phyloP scores from a whole-genome alignment of 768 basidiomycete species.

The Xerocomus potaroensis region DNA sequence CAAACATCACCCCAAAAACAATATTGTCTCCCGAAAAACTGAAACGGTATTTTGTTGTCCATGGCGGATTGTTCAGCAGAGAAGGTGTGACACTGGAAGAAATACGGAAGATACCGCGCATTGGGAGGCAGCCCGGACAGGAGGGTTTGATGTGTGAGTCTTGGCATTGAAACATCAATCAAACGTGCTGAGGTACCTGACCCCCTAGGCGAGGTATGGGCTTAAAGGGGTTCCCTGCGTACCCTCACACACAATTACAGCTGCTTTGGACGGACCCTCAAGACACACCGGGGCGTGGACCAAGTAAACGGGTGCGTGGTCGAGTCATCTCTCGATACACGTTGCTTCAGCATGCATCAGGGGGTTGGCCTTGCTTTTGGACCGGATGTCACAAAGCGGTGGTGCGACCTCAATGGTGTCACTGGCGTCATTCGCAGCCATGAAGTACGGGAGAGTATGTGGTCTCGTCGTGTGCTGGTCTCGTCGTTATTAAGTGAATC shows the following conservation, averaged over 20 bases:
- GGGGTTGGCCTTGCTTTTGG: slow-evolving; percentile 97
- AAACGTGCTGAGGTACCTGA: slow-evolving; percentile 8
- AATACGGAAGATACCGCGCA: slow-evolving; percentile 80
- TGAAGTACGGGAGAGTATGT: slow-evolving; percentile 87
- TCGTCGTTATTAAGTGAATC: slow-evolving; percentile 3
- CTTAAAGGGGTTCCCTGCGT: background rate
- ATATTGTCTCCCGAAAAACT: slow-evolving; percentile 81
- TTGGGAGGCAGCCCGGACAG: slow-evolving; percentile 88
- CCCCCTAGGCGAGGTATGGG: slow-evolving; percentile 57
- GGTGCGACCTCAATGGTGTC: slow-evolving; percentile 85
- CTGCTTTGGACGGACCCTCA: slow-evolving; percentile 97
- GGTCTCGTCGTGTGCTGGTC: background rate
- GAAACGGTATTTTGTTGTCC: slow-evolving; percentile 92
- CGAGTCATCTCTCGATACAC: slow-evolving; percentile 4
- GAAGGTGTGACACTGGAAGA: slow-evolving; percentile 95
- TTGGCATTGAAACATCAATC: slow-evolving; percentile 2
- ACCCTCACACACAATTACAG: slow-evolving; percentile 35
- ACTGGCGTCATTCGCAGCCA: slow-evolving; percentile 92
- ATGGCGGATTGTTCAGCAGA: slow-evolving; percentile 94
- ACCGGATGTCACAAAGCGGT: slow-evolving; percentile 85
- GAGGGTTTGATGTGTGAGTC: slow-evolving; percentile 90
- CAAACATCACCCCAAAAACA: slow-evolving; percentile 35
- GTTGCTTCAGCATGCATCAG: slow-evolving; percentile 35
- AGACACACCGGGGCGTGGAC: slow-evolving; percentile 81
- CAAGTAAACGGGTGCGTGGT: slow-evolving; percentile 84